phyloP scores from a whole-genome alignment of 1,139 yeast species.

The Nadsonia starkeyi-henricii region DNA sequence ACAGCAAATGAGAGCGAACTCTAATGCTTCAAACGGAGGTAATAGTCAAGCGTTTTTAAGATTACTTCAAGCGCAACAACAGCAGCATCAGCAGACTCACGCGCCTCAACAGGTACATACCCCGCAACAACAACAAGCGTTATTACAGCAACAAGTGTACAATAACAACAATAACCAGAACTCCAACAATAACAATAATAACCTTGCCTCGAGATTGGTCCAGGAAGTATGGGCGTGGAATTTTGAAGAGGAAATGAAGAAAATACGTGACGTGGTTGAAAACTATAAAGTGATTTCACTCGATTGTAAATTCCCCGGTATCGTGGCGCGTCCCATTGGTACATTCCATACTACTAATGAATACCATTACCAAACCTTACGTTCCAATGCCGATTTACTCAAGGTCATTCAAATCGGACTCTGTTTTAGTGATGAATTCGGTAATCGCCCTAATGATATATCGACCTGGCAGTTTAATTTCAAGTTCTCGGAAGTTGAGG shows the following conservation, averaged over 20 bases:
- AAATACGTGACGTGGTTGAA: conserved; percentile 56
- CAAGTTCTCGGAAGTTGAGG: conserved; percentile 51
- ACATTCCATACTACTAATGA: conserved; percentile 80
- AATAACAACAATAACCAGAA: neutral
- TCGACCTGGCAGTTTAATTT: conserved; percentile 95
- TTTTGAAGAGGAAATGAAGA: conserved; percentile 65
- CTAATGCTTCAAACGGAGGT: neutral
- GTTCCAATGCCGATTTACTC: conserved; percentile 79
- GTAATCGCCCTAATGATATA: conserved; percentile 45
- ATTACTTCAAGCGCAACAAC: conserved; percentile 1
- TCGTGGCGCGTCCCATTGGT: conserved; percentile 95
- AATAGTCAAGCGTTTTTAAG: neutral
- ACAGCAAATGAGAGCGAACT: neutral
- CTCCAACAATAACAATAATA: neutral
- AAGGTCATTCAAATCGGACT: conserved; percentile 80
- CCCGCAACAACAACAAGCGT: neutral
- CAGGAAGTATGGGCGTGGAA: conserved; percentile 66
- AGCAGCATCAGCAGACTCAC: conserved; percentile 4
- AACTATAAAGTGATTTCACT: conserved; percentile 55
- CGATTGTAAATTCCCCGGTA: conserved; percentile 91
- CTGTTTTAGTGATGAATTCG: conserved; percentile 66
- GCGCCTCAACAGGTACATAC: neutral
- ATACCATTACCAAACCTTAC: conserved; percentile 88
- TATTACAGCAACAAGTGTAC: neutral
- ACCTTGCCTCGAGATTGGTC: conserved; percentile 1